Evolutionary conservation across 345 rosid genomes (phyloP).

Genomic region (Hibiscus trionum): DNA sequence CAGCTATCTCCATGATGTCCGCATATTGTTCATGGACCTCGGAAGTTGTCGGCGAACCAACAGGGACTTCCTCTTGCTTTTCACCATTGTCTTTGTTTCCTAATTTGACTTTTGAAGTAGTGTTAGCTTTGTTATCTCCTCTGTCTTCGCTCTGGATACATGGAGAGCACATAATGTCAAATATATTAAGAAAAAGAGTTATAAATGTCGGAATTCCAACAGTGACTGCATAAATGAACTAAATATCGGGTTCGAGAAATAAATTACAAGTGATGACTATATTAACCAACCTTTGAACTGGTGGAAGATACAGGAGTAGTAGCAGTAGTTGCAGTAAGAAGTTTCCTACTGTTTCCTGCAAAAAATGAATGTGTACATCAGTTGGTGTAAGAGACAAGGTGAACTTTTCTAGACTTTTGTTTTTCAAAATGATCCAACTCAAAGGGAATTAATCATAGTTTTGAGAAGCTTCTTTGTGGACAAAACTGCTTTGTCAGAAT

Average conservation of each 20-base stretch:
- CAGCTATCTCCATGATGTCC: slow-evolving; percentile 26
- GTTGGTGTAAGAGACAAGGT: neutral
- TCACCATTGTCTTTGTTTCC: neutral
- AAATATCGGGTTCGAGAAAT: neutral
- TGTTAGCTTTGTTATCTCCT: slow-evolving; percentile 7
- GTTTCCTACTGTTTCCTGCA: slow-evolving; percentile 30
- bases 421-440: neutral
- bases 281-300: slow-evolving; percentile 22
- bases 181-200: neutral
- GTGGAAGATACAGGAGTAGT: slow-evolving; percentile 16
- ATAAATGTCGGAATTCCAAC: neutral
- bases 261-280: neutral
- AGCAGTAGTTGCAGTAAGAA: slow-evolving; percentile 15
- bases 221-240: neutral
- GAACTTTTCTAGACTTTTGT: neutral
- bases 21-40: slow-evolving; percentile 3
- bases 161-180: slow-evolving; percentile 1
- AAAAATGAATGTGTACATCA: neutral
- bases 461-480: neutral
- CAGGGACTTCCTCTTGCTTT: slow-evolving; percentile 1
- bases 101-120: slow-evolving; percentile 5
- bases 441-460: neutral
- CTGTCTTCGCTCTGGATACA: neutral
- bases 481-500: slow-evolving; percentile 4
- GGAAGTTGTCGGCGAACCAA: neutral